Evolutionary conservation across 1,284 basidiomycete species (phyloP).

Genomic region (Rhodotorula mucilaginosa): DNA sequence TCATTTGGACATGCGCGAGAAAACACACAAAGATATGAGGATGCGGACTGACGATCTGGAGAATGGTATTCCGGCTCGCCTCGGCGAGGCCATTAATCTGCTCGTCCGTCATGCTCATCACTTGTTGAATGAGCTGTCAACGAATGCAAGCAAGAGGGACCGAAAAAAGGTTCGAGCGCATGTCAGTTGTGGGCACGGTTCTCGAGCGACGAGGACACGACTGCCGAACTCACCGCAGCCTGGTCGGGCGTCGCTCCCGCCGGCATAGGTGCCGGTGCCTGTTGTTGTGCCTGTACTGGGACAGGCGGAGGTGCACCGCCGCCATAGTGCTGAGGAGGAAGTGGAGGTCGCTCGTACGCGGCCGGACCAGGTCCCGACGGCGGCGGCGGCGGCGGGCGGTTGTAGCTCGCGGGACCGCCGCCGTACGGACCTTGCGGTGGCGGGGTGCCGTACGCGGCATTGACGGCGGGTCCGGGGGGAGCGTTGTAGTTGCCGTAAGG

Average conservation of each 20-base stretch:
- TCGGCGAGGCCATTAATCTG: conserved; percentile 83
- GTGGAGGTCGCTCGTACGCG: neutral
- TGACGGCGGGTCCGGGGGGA: neutral
- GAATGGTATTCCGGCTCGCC: conserved; percentile 76
- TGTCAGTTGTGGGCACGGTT: neutral
- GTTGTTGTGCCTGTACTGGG: neutral
- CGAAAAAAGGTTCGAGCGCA: neutral
- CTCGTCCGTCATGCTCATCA: conserved; percentile 76
- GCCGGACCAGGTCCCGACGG: neutral
- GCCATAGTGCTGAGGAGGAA: neutral
- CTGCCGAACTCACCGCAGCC: conserved; percentile 30
- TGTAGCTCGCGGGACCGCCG: neutral
- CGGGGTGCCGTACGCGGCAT: conserved; percentile 15
- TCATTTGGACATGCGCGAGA: neutral
- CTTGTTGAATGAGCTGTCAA: conserved; percentile 57
- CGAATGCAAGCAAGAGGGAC: too few species aligned
- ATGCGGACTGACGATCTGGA: conserved; percentile 57
- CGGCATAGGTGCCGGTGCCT: neutral
- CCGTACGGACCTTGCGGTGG: conserved; percentile 13
- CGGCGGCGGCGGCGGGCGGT: neutral
- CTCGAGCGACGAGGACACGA: neutral
- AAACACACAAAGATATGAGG: neutral
- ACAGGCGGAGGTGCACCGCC: neutral
- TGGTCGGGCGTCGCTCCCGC: conserved; percentile 45
- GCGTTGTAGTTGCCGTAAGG: conserved; percentile 26